phyloP scores from a whole-genome alignment of 352 stramenopile genomes.

The Peronospora belbahrii region DNA sequence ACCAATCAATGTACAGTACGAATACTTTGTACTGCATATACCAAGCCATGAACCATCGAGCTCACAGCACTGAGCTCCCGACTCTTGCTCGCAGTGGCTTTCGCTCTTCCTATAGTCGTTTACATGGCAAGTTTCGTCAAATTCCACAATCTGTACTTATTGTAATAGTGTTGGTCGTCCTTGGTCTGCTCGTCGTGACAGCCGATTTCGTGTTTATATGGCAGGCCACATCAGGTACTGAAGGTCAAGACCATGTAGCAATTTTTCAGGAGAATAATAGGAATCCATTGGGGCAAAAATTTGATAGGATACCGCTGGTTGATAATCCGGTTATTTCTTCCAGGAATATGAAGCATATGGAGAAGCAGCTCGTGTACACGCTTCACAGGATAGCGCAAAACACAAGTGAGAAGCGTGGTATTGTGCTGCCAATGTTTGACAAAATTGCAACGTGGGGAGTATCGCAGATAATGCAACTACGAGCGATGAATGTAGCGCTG shows the following conservation, averaged over 20 bases:
- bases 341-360: constrained; percentile 11
- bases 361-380: constrained; percentile 30
- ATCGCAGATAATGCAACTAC: constrained; percentile 54
- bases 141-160: too few relatives aligned
- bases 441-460: constrained; percentile 38
- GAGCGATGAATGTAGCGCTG: constrained; percentile 35
- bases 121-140: too few relatives aligned
- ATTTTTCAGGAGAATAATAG: constrained; percentile 3
- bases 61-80: too few relatives aligned
- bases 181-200: constrained; percentile 20
- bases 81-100: too few relatives aligned
- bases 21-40: too few relatives aligned
- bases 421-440: constrained; percentile 53
- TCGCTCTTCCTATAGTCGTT: too few relatives aligned
- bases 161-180: constrained; percentile 12
- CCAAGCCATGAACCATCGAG: too few relatives aligned
- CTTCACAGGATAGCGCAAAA: constrained; percentile 23
- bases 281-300: neutral
- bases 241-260: constrained; percentile 12
- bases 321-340: too few relatives aligned
- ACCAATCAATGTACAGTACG: too few relatives aligned
- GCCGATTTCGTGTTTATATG: constrained; percentile 28
- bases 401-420: constrained; percentile 34
- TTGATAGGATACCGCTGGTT: neutral
- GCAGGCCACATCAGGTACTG: constrained; percentile 14